These are phyloP conservation scores for Eutrema salsugineum DNA, from an alignment of 441 rosid species.

Conservation along the genomic window DNA sequence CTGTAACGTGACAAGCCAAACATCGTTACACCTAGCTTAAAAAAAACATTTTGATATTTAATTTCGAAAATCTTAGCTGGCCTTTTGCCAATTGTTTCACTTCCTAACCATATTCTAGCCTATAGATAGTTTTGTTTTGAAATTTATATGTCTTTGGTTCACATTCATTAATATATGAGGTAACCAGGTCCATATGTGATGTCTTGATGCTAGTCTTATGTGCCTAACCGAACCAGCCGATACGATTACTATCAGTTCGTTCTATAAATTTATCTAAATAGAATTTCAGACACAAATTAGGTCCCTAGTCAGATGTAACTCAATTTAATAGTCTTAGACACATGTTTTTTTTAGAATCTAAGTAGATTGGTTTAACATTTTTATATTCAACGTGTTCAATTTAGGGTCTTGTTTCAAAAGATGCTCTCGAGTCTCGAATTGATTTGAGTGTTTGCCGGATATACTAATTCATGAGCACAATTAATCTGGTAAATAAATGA, in stretches of 20 bases:
- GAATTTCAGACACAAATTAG: background rate
- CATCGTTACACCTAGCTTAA: background rate
- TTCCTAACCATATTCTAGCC: background rate
- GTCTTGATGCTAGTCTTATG: background rate
- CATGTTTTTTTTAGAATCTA: background rate
- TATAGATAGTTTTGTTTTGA: background rate
- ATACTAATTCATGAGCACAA: background rate
- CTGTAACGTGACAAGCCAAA: slow-evolving; percentile 19
- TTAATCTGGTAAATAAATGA: no score
- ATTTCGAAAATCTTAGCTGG: background rate
- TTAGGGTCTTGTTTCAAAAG: background rate
- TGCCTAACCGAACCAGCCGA: background rate
- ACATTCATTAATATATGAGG: background rate
- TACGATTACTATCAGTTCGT: background rate
- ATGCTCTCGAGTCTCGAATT: background rate
- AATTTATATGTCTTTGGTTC: background rate
- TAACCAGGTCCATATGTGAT: background rate
- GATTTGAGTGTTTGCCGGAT: background rate
- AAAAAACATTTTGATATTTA: background rate
- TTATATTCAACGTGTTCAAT: background rate
- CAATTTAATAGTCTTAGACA: background rate
- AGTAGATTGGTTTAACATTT: background rate
- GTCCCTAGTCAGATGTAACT: background rate
- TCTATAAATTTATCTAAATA: background rate
- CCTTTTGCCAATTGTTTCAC: background rate